Evolutionary conservation across 2,329 filamentous ascomycete species (phyloP), one percentile per base, ranked within the genome.

Genomic region (Paecilomyces sp.): DNA sequence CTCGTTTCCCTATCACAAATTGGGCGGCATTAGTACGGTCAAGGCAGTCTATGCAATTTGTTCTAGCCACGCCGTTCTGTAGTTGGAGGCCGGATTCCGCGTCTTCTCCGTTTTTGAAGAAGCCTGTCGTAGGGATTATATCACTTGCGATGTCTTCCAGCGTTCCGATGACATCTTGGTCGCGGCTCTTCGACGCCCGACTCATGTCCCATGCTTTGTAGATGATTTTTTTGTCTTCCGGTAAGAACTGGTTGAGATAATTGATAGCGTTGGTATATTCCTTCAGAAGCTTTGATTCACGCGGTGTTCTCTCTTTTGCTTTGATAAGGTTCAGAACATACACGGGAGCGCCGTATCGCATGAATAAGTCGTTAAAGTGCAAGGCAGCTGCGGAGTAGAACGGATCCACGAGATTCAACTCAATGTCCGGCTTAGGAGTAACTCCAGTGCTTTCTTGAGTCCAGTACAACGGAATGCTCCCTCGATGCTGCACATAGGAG

Each of bases 121-220:
- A 96, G 0, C 92, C 91, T 0, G 93, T 99, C 25, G 86, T 88
- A 0, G 84, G 84, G 53, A 99, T 82, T 0, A 97, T 91, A 28
- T 92, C 88, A 69, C 95, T 91, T 0, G 92, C 92, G 65, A 97
- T 96, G 58, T 83, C 82, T 73, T 99, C 94, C 3, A 99, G 82
- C 1, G 90, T 96, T 25, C 88, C 88, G 66, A 99, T 97, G 2
- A 99, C 94, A 76, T 99, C 92, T 68, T 95, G 90, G 60, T 94
- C 92, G 36, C 90, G 88, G 67, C 88, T 88, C 76, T 99, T 99
- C 18, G 93, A 91, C 4, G 94, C 93, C 60, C 94, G 85, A 62
- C 92, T 96, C 94, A 99, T 99, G 72, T 99, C 94, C 86, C 94
- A 99, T 2, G 93, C 92, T 67, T 94, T 91, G 73, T 99, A 93